phyloP scores from a whole-genome alignment of 495 filamentous ascomycete genomes.

The Hyphodiscus hymeniophilus region DNA sequence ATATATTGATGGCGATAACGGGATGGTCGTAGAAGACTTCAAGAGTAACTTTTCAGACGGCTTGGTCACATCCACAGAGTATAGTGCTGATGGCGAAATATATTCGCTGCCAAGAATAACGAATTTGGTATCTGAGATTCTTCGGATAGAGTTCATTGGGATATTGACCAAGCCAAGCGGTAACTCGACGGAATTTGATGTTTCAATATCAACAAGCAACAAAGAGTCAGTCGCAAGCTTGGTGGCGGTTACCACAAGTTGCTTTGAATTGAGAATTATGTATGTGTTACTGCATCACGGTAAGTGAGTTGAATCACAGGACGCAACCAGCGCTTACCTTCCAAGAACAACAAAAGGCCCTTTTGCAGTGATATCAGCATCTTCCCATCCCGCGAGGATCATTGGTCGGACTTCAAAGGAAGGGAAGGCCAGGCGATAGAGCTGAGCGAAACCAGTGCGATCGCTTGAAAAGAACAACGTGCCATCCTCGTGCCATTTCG shows the following conservation, averaged over 20 bases:
- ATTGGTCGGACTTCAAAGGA: not conserved
- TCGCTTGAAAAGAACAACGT: conserved; percentile 6
- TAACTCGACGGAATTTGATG: not conserved
- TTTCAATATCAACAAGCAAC: not conserved
- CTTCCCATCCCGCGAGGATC: not conserved
- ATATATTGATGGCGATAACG: not conserved
- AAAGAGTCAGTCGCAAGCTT: not conserved
- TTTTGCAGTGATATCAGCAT: not conserved
- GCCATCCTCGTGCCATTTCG: conserved; percentile 1
- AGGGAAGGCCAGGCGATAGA: conserved; percentile 1
- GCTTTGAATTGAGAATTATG: not conserved
- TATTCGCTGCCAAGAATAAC: not conserved
- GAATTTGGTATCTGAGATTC: conserved; percentile 2
- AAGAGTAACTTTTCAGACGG: not conserved
- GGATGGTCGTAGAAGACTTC: not conserved
- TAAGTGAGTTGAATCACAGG: too few species aligned
- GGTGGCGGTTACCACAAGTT: not conserved
- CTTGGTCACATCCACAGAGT: not conserved
- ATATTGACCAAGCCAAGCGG: not conserved
- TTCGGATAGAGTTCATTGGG: not conserved
- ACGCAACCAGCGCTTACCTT: not conserved
- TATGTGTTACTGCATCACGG: not conserved
- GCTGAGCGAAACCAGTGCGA: conserved; percentile 1
- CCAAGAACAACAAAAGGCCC: not conserved
- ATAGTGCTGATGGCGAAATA: not conserved